phyloP scores from a whole-genome alignment of 75 land plant species.

The Pinus taeda region DNA sequence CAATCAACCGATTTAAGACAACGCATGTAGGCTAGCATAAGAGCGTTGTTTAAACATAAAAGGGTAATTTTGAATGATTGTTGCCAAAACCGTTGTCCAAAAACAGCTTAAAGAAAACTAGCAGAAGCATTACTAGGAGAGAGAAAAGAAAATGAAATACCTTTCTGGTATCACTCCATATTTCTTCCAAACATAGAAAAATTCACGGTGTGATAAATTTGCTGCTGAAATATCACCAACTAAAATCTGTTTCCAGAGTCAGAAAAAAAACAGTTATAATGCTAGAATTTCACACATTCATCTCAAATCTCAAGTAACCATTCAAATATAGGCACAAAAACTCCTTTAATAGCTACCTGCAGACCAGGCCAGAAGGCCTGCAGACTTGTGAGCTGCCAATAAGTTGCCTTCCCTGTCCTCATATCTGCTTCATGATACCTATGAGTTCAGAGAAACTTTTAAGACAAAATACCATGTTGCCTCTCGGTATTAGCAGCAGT shows the following conservation, averaged over 20 bases:
- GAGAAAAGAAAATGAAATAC: conserved; percentile 21
- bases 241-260: conserved; percentile 49
- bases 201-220: conserved; percentile 85
- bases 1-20: too few relatives aligned
- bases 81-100: neutral
- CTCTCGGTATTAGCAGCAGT: neutral
- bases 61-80: too few relatives aligned
- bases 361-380: conserved; percentile 96
- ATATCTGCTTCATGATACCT: conserved; percentile 97
- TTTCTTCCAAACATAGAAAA: conserved; percentile 74
- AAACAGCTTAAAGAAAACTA: conserved; percentile 5
- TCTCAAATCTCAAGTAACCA: neutral
- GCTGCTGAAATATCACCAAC: conserved; percentile 88
- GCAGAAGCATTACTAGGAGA: neutral
- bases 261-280: neutral
- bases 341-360: conserved; percentile 38
- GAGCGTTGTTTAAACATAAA: too few relatives aligned
- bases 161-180: conserved; percentile 91
- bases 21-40: too few relatives aligned
- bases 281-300: neutral
- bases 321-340: neutral
- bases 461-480: neutral
- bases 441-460: neutral
- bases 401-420: conserved; percentile 85
- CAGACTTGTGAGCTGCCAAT: conserved; percentile 95